Evolutionary conservation across 345 rosid species (phyloP), one percentile per base, ranked within the genome.

Genomic region (Pugionium dolabratum): DNA sequence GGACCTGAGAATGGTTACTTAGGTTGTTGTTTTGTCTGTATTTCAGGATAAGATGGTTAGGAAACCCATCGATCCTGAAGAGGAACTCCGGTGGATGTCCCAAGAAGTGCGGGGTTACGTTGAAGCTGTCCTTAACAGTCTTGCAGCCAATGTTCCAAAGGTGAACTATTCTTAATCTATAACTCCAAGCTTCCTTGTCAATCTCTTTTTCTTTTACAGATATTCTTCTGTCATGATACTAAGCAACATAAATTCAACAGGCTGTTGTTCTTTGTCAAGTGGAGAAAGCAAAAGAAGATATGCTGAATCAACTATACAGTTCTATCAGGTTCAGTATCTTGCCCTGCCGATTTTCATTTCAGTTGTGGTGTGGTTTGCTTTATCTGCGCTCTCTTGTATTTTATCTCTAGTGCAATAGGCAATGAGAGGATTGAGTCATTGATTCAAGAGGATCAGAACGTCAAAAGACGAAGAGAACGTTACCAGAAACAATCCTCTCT

Each of bases 121-220:
- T 44, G 99, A 95, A 85, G 99, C 99, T 37, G 99, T 95, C 75
- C 96, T 95, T 34, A 91, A 95, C 83, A 95, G 99, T 70, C 93
- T 95, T 49, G 96, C 90, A 55, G 99, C 99, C 70, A 95, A 95
- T 73, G 95, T 95, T 64, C 99, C 99, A 50, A 95, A 95, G 83
- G 99, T 87, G 37, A 72, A 59, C 28, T 51, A 50, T 54, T 67
- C 72, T 49, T 61, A 44, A 67, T 39, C 9, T 41, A 52, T 53
- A 58, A 34, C 36, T 58, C 27, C 6, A 33, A 26, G 2, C 10
- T 52, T 35, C 49, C 9, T 10, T 62, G 3, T 60, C 31, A 43
- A 18, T 54, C 55, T 62, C 32, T 29, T 4, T 46, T 11, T 52
- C 54, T 0, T n/a, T 30, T 31, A 49, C 29, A 18, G 18, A 18